Evolutionary conservation across 805 yeast genomes (phyloP).

Genomic region (Phaffomyces opuntiae): DNA sequence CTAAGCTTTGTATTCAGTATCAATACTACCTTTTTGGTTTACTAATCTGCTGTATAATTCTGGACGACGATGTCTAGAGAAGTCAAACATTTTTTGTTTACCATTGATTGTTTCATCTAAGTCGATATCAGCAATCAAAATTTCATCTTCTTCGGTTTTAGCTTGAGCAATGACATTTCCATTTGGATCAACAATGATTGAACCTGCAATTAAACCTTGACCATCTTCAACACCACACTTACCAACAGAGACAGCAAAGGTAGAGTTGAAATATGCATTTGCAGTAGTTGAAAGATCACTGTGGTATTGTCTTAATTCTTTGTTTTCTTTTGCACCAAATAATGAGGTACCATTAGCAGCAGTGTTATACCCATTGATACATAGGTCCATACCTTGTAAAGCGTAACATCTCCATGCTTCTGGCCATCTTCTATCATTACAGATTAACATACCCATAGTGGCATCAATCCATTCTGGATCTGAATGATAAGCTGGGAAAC

Average conservation of each 20-base stretch:
- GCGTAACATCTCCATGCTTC: slow-evolving; percentile 35
- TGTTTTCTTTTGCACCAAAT: slow-evolving; percentile 27
- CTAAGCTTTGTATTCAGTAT: slow-evolving; percentile 9
- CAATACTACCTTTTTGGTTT: slow-evolving; percentile 25
- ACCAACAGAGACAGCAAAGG: slow-evolving; percentile 29
- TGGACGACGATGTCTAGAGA: slow-evolving; percentile 31
- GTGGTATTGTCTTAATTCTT: slow-evolving; percentile 26
- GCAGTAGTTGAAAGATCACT: slow-evolving; percentile 29
- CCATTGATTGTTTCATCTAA: slow-evolving; percentile 30
- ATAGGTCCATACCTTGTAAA: slow-evolving; percentile 34
- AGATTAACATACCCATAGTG: slow-evolving; percentile 31
- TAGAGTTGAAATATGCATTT: slow-evolving; percentile 29
- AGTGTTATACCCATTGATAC: slow-evolving; percentile 31
- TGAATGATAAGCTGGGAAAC: slow-evolving; percentile 29
- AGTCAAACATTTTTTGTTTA: slow-evolving; percentile 31
- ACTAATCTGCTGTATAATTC: slow-evolving; percentile 25
- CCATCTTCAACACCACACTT: slow-evolving; percentile 32
- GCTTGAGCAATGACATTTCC: slow-evolving; percentile 29
- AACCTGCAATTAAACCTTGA: slow-evolving; percentile 30
- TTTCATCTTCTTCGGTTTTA: slow-evolving; percentile 29
- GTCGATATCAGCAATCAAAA: slow-evolving; percentile 28
- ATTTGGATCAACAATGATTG: slow-evolving; percentile 31
- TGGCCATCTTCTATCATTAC: slow-evolving; percentile 37
- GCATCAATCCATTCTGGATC: slow-evolving; percentile 31
- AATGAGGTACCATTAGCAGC: slow-evolving; percentile 29